Evolutionary conservation across 805 yeast genomes (phyloP).

Genomic region (Torulaspora gathmanii): DNA sequence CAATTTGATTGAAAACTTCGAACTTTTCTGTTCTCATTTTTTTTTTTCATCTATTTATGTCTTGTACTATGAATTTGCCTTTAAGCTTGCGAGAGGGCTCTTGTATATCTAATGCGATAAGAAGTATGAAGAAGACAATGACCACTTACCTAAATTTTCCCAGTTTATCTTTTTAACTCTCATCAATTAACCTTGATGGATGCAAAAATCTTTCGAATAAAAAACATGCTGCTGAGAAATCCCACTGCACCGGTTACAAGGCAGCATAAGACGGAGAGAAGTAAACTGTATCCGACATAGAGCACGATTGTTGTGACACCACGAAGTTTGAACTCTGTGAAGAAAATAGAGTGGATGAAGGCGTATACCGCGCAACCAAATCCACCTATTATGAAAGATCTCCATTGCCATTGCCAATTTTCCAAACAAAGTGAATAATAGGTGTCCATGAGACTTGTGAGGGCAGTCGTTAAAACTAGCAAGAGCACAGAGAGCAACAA

Average conservation of each 20-base stretch:
- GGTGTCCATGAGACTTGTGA: constrained; percentile 73
- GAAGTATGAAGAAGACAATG: too few species aligned
- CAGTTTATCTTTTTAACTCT: not conserved
- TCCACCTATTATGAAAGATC: constrained; percentile 84
- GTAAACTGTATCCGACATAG: constrained; percentile 75
- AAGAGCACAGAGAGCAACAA: constrained; percentile 80
- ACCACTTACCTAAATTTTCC: not conserved
- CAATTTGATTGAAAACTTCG: too few species aligned
- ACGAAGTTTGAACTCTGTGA: constrained; percentile 64
- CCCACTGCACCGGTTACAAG: constrained; percentile 87
- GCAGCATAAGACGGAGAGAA: constrained; percentile 68
- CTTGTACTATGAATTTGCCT: too few species aligned
- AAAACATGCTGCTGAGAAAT: constrained; percentile 64
- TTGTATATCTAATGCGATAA: not conserved
- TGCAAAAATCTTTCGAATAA: constrained; percentile 73
- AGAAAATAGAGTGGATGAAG: constrained; percentile 73
- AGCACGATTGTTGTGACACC: constrained; percentile 73
- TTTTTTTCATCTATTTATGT: too few species aligned
- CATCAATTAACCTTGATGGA: constrained; percentile 77
- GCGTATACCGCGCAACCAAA: constrained; percentile 84
- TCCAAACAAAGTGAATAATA: constrained; percentile 85
- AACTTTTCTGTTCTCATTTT: too few species aligned
- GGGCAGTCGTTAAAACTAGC: constrained; percentile 73
- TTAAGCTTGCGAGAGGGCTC: too few species aligned
- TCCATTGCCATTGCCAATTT: constrained; percentile 98